A percentile compares a stretch with the other conserved stretches of the same genome.
These are phyloP conservation scores for Avena sativa DNA, from an alignment of 176 grass and related monocot species.

Conservation along the genomic window DNA sequence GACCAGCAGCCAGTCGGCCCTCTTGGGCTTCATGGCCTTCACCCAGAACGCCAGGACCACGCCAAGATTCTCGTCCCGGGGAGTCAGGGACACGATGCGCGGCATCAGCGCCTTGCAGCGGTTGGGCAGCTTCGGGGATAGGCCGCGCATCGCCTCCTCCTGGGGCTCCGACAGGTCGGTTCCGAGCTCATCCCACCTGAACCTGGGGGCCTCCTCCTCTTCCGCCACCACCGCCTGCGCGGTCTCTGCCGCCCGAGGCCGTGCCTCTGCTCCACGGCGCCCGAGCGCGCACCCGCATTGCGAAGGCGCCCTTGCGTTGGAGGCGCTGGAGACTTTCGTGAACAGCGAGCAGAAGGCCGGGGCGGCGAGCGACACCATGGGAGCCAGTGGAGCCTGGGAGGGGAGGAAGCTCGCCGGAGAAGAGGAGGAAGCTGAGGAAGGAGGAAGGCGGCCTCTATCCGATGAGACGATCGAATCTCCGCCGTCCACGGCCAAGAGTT, in stretches of 20 bases:
- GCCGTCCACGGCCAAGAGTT: neutral
- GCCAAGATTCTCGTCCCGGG: constrained; percentile 49
- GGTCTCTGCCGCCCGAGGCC: constrained; percentile 8
- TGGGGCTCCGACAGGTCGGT: constrained; percentile 39
- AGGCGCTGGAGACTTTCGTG: too few species aligned
- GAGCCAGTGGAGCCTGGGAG: neutral
- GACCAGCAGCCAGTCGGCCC: constrained; percentile 80
- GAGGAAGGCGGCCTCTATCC: constrained; percentile 38
- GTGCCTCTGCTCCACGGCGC: neutral
- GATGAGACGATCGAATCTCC: neutral
- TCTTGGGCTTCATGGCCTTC: constrained; percentile 75
- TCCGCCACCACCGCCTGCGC: neutral
- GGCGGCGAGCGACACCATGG: constrained; percentile 40
- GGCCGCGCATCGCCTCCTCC: constrained; percentile 51
- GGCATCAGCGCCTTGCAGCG: constrained; percentile 86
- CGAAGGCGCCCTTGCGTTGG: neutral
- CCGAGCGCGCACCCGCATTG: constrained; percentile 28
- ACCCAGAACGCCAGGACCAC: constrained; percentile 70
- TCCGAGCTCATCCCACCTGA: constrained; percentile 62
- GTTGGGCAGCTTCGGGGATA: constrained; percentile 78
- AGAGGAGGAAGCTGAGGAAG: neutral
- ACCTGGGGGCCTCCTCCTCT: constrained; percentile 46
- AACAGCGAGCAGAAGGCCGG: constrained; percentile 1
- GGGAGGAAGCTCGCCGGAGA: constrained; percentile 28
- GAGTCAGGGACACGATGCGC: constrained; percentile 55